Conservation (phyloP, 345 rosid species). For the Euphorbia pulcherrima region DNA sequence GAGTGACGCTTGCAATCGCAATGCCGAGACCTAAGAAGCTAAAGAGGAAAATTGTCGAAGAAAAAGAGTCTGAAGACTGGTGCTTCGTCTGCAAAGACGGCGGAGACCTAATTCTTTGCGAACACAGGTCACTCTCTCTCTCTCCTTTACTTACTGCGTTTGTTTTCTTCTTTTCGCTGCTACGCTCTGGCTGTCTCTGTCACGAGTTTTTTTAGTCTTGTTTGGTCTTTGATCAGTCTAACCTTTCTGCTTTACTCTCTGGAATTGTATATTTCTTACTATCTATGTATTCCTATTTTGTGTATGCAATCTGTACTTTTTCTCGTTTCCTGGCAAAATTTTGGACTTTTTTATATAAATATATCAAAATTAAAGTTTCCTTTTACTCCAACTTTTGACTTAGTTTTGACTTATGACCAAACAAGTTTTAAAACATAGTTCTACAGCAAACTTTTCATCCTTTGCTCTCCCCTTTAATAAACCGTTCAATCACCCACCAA, state of each 20-base stretch:
- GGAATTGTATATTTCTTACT: not conserved
- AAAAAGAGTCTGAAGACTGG: constrained; percentile 22
- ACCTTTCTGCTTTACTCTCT: not conserved
- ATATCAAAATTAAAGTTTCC: too few relatives aligned
- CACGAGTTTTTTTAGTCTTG: not conserved
- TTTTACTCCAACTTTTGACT: too few relatives aligned
- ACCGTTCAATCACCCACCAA: too few relatives aligned
- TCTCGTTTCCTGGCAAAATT: not conserved
- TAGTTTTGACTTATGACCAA: too few relatives aligned
- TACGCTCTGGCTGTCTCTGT: not conserved
- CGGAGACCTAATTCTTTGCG: constrained; percentile 26
- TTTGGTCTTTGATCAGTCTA: not conserved
- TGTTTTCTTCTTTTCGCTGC: too few relatives aligned
- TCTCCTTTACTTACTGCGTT: not conserved
- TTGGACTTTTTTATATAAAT: too few relatives aligned
- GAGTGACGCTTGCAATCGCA: not conserved
- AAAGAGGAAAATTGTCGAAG: not conserved
- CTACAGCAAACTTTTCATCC: too few relatives aligned
- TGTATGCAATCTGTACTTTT: not conserved
- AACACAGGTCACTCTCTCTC: constrained; percentile 5
- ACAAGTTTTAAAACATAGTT: too few relatives aligned
- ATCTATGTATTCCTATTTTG: not conserved
- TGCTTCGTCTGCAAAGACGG: constrained; percentile 30
- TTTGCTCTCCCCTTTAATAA: too few relatives aligned
- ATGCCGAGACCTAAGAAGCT: constrained; percentile 6